These are phyloP conservation scores for Asterophora parasitica DNA, from an alignment of 768 basidiomycete genomes.

Conservation along the genomic window DNA sequence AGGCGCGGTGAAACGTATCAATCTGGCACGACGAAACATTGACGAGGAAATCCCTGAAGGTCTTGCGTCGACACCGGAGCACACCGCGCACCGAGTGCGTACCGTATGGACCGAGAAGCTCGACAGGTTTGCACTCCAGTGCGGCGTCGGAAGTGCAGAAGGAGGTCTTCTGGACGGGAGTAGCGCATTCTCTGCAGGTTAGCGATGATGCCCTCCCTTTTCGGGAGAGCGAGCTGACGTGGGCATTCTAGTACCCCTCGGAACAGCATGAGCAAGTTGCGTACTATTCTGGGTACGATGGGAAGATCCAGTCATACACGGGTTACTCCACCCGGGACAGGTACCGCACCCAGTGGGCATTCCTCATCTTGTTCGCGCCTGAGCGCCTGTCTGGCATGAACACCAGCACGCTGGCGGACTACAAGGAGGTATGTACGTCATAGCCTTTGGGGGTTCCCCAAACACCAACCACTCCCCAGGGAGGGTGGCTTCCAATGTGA, in stretches of 20 bases:
- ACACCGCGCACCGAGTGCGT: slow-evolving; percentile 44
- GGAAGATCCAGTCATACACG: slow-evolving; percentile 65
- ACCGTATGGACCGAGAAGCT: slow-evolving; percentile 56
- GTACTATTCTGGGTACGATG: slow-evolving; percentile 79
- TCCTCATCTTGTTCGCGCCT: slow-evolving; percentile 72
- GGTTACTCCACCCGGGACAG: slow-evolving; percentile 85
- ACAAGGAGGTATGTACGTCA: slow-evolving; percentile 50
- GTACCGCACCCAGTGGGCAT: slow-evolving; percentile 74
- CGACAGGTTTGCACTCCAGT: slow-evolving; percentile 43
- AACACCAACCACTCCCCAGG: slow-evolving; percentile 27
- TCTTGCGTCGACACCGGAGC: slow-evolving; percentile 34
- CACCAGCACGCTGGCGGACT: slow-evolving; percentile 77
- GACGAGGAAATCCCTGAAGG: slow-evolving; percentile 44
- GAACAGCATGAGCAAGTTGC: slow-evolving; percentile 61
- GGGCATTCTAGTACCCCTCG: slow-evolving; percentile 57
- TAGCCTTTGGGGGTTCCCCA: neutral
- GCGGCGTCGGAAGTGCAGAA: slow-evolving; percentile 44
- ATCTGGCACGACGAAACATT: slow-evolving; percentile 53
- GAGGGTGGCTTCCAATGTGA: slow-evolving; percentile 90
- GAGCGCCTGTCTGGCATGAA: slow-evolving; percentile 76
- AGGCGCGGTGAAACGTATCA: slow-evolving; percentile 68
- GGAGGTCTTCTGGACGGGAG: slow-evolving; percentile 53
- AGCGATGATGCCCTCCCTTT: neutral
- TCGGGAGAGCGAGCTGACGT: neutral
- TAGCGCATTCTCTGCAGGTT: slow-evolving; percentile 62